Evolutionary conservation across 345 rosid genomes (phyloP), one percentile per base, ranked within the genome.

Genomic region (Crucihimalaya himalaica): DNA sequence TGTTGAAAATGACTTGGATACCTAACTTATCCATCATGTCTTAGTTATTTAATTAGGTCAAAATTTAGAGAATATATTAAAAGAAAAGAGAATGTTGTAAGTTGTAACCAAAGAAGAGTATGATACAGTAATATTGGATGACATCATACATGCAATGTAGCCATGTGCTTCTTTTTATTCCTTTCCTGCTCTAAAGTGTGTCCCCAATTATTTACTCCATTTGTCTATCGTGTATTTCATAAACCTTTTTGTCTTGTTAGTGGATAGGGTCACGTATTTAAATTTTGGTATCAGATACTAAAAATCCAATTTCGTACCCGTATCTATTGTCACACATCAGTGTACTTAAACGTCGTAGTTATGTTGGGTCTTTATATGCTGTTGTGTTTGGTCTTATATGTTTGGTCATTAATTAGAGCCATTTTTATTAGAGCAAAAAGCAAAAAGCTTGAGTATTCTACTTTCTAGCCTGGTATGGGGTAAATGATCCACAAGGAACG

Each of bases 1-100:
- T 32, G 35, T 58, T 57, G 56, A 69, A 47, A 51, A 27, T 42
- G 76, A 63, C 55, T 40, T 63, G 18, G 23, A 48, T 42, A 63
- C 70, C 54, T 63, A 72, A 72, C 76, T 52, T 35, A 37, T 40
- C 45, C 45, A 20, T 29, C 12, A 37, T 37, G 40, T 72, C 14
- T 62, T 8, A 19, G 18, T 53, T 7, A 29, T 55, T 28, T 18
- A 31, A 28, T 56, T 56, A 28, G 3, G 51, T 69, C 55, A 31
- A 29, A 45, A 42, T 13, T 15, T 15, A 35, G 16, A 28, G n/a
- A 55, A 56, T 64, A 56, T 64, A 23, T 54, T 64, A n/a, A 54
- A 73, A 63, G 48, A 73, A 23, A 55, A 43, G 45, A 20, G 14
- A 63, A 62, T 51, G 53, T 39, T 19, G 42, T 37, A 35, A 35